A percentile compares a stretch with the other conserved stretches of the same genome.
phyloP scores from a whole-genome alignment of 768 basidiomycete species.

The Trichaptum fuscoviolaceum region DNA sequence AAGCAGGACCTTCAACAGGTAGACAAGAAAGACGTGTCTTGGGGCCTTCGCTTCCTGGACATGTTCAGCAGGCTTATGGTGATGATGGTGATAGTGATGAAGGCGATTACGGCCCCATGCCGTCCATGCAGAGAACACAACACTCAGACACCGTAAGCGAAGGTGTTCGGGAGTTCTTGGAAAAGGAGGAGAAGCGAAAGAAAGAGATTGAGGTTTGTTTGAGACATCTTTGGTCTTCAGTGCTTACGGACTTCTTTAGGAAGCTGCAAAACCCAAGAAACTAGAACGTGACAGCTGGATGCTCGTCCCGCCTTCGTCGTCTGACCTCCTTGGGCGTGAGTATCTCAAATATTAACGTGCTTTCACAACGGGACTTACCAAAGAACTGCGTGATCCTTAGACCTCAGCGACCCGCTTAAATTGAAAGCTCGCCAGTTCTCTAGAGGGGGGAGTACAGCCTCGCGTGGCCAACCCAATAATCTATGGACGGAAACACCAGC shows the following conservation, averaged over 20 bases:
- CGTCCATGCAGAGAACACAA: slow-evolving; percentile 44
- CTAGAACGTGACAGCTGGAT: slow-evolving; percentile 95
- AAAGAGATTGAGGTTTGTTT: slow-evolving; percentile 58
- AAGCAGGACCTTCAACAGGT: slow-evolving; percentile 9
- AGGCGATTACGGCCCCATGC: slow-evolving; percentile 82
- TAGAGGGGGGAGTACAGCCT: slow-evolving; percentile 35
- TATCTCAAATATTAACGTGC: slow-evolving; percentile 14
- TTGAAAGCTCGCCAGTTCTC: slow-evolving; percentile 78
- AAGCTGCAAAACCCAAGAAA: slow-evolving; percentile 72
- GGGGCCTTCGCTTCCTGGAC: slow-evolving; percentile 49
- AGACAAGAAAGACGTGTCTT: slow-evolving; percentile 31
- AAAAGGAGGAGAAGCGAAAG: slow-evolving; percentile 72
- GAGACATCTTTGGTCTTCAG: background rate
- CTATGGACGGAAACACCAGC: slow-evolving; percentile 98
- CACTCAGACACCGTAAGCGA: slow-evolving; percentile 38
- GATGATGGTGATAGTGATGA: slow-evolving; percentile 62
- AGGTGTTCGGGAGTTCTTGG: slow-evolving; percentile 78
- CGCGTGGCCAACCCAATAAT: slow-evolving; percentile 42
- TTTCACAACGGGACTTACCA: background rate
- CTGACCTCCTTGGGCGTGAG: slow-evolving; percentile 75
- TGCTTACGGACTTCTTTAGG: slow-evolving; percentile 32
- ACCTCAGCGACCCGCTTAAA: slow-evolving; percentile 85
- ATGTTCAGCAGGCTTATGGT: slow-evolving; percentile 22
- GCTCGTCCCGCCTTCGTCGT: slow-evolving; percentile 85
- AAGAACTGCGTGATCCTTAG: background rate